These are phyloP conservation scores for Glaciozyma martinii DNA, from an alignment of 768 basidiomycete species.

Conservation along the genomic window DNA sequence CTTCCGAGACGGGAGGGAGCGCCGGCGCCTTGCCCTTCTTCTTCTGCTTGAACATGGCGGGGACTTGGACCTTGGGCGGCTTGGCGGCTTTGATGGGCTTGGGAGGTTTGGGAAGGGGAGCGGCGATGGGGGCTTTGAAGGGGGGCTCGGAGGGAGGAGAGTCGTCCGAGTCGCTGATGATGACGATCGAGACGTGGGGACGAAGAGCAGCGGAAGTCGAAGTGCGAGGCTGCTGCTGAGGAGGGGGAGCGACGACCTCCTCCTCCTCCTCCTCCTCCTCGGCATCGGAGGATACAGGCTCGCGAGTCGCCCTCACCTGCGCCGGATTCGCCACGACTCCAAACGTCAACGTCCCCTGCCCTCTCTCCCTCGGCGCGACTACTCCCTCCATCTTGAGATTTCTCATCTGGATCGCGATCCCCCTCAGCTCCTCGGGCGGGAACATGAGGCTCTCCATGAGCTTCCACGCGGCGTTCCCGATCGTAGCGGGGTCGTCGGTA, in stretches of 20 bases:
- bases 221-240: background rate
- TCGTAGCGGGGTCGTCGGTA: constrained; percentile 61
- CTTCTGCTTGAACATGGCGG: background rate
- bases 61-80: too few species aligned
- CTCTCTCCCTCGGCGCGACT: constrained; percentile 12
- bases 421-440: constrained; percentile 77
- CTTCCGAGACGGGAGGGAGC: background rate
- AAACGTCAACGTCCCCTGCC: constrained; percentile 22
- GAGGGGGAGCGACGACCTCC: background rate
- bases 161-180: constrained; percentile 21
- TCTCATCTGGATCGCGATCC: constrained; percentile 81
- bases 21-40: background rate
- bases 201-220: background rate
- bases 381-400: constrained; percentile 55
- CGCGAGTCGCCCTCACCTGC: too few species aligned
- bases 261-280: background rate
- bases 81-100: background rate
- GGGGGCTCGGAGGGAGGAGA: background rate
- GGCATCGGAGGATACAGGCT: background rate
- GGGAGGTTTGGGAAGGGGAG: too few species aligned
- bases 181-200: background rate
- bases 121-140: background rate
- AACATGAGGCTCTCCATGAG: constrained; percentile 64
- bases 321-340: background rate
- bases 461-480: constrained; percentile 69